phyloP scores from a whole-genome alignment of 2,329 filamentous ascomycete genomes.

The Daldinia sp. region DNA sequence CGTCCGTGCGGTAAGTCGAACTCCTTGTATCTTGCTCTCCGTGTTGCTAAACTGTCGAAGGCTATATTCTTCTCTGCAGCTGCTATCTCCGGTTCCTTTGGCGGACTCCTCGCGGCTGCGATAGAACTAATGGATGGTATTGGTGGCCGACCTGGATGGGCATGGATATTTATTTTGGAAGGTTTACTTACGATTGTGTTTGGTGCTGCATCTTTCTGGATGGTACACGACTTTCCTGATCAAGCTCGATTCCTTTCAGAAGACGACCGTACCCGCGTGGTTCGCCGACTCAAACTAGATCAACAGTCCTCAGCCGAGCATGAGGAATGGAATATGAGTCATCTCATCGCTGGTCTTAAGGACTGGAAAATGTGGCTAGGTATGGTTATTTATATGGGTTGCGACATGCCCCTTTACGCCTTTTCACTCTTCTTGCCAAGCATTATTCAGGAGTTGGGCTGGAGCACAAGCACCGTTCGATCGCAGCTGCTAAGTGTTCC shows the following conservation, averaged over 20 bases:
- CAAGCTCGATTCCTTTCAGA: conserved; percentile 76
- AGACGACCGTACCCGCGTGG: conserved; percentile 74
- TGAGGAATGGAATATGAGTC: conserved; percentile 77
- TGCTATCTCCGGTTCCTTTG: conserved; percentile 80
- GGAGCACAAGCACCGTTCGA: conserved; percentile 57
- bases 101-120: conserved; percentile 75
- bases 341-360: conserved; percentile 74
- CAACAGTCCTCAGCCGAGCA: conserved; percentile 77
- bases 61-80: conserved; percentile 87
- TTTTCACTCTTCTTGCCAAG: conserved; percentile 82
- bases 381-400: conserved; percentile 81
- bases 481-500: conserved; percentile 79
- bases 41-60: conserved; percentile 24
- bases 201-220: conserved; percentile 75
- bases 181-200: conserved; percentile 75
- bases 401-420: conserved; percentile 75
- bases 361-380: conserved; percentile 87
- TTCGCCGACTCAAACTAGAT: conserved; percentile 74
- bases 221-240: conserved; percentile 84
- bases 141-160: conserved; percentile 64
- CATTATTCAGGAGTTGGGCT: conserved; percentile 69
- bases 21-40: not conserved
- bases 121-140: conserved; percentile 75
- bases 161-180: conserved; percentile 74
- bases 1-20: conserved; percentile 64